Base-by-base conservation (phyloP, 768 basidiomycete genomes). In the Tylopilus felleus region DNA sequence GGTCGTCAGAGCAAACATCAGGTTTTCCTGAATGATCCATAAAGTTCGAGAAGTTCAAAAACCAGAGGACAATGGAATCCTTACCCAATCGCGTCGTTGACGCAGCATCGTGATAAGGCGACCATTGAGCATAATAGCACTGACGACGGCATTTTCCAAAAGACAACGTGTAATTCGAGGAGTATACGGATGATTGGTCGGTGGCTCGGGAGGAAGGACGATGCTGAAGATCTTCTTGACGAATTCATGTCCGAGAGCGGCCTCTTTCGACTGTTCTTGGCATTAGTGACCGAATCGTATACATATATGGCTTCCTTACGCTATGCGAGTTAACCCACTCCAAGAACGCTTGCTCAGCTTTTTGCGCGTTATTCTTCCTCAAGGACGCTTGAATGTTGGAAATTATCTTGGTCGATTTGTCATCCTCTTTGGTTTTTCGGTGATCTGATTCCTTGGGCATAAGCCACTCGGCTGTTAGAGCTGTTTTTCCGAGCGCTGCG, bases 81-180 rank as follows among this genome's bases (percentile, higher is more conserved):
- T 51, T 63, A 83, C 90, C 90, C 90, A 93, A 61, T 92, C 90
- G 40, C 75, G 73, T 53, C 76, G 77, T 48, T 75, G 66, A 43
- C 76, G 71, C 31, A 93, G 67, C 2, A 74, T 74, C 9, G 73
- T 72, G 35, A 91, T 60, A 17, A 92, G 67, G 3, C 82, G 84
- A 13, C 77, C 80, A 7, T 80, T 71, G 10, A 88, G 62, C 86
- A 90, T 88, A 27, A 73, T 76, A 40, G 80, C 76, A 51, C 78
- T 82, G 14, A 90, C 78, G 2, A 79, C 73, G 4, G 76, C 71
- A 48, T 72, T 74, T 63, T 82, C 74, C 5, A 93, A 71, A n/a
- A 92, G 74, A 65, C 77, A 74, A 42, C 73, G 74, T 12, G 84
- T 68, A 43, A 86, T 75, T 49, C 82, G 81, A 1, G 81, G 73